Base-by-base conservation (phyloP, 768 basidiomycete genomes). In the Leccinum barrowsii region DNA sequence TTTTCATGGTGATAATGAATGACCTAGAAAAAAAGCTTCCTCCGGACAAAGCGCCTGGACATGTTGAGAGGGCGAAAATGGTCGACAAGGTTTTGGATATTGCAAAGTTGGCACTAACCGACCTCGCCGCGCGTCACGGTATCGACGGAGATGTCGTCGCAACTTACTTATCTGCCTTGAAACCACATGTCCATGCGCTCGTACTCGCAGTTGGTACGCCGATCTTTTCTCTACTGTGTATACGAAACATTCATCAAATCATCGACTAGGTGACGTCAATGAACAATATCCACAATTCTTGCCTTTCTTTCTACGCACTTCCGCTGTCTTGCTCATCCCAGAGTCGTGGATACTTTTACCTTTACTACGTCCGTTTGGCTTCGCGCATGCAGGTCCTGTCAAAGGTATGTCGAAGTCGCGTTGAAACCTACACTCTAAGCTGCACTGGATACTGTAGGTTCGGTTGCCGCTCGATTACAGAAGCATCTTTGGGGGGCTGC, bases 321-420 rank as follows among this genome's bases (percentile, higher is more conserved):
- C 66, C 7, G 10, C 15, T 1, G 11, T 1, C 24, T 2, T 65
- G 32, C 58, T 66, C 28, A 32, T 66, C 35, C 58, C 61, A 0
- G 37, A 67, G 28, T 15, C 30, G 2, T 67, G 65, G 64, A 63
- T 64, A 5, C 55, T 66, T 8, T 1, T 35, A n/a, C 64, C 58
- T 1, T 57, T 66, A 1, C n/a, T 66, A 2, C 40, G 57, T 2
- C 1, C 53, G 24, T 55, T 66, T 42, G 65, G 65, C 30, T 66
- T 66, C 5, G 65, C 61, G 15, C 61, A 50, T 42, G 5, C 28
- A 1, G 65, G 64, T 4, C 64, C 56, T n/a, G 35, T 59, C 17
- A 57, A 57, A 51, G 65, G 65, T 67, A n/a, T 13, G 42, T 13
- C 17, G 24, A 21, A 8, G 30, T 4, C 1, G 2, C 1, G 0